phyloP scores from a whole-genome alignment of 2,329 filamentous ascomycete genomes.

The Macroventuria anomochaeta region DNA sequence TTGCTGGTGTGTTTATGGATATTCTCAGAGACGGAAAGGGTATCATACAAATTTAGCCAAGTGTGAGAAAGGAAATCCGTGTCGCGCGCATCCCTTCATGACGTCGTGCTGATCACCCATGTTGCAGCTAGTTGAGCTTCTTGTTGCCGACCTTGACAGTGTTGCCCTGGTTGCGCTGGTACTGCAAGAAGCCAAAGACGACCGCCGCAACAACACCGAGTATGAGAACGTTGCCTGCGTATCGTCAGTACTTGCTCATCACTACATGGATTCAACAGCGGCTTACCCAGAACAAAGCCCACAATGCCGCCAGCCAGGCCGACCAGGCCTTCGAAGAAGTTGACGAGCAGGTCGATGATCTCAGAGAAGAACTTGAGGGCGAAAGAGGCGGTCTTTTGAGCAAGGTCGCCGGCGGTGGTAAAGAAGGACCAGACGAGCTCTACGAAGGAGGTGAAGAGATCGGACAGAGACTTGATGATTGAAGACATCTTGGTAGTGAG shows the following conservation, averaged over 20 bases:
- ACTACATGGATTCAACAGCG: neutral
- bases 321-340: slow-evolving; percentile 43
- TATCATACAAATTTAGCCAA: slow-evolving; percentile 12
- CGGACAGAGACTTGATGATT: slow-evolving; percentile 40
- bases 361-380: slow-evolving; percentile 35
- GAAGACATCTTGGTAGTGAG: slow-evolving; percentile 38
- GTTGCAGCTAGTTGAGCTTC: slow-evolving; percentile 42
- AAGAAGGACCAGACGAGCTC: slow-evolving; percentile 47
- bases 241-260: neutral
- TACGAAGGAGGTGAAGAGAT: slow-evolving; percentile 42
- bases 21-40: neutral
- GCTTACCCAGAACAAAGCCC: slow-evolving; percentile 42
- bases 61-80: neutral
- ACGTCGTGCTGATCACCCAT: neutral
- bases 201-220: slow-evolving; percentile 42
- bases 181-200: slow-evolving; percentile 46
- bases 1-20: neutral
- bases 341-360: slow-evolving; percentile 38
- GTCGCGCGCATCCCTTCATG: neutral
- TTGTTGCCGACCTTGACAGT: slow-evolving; percentile 46
- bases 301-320: slow-evolving; percentile 45
- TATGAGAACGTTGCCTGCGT: slow-evolving; percentile 44
- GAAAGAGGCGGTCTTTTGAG: slow-evolving; percentile 40
- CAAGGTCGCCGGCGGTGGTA: slow-evolving; percentile 41
- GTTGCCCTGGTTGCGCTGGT: slow-evolving; percentile 46